Conservation (phyloP, 495 filamentous ascomycete species). For the Elasticomyces elasticus region DNA sequence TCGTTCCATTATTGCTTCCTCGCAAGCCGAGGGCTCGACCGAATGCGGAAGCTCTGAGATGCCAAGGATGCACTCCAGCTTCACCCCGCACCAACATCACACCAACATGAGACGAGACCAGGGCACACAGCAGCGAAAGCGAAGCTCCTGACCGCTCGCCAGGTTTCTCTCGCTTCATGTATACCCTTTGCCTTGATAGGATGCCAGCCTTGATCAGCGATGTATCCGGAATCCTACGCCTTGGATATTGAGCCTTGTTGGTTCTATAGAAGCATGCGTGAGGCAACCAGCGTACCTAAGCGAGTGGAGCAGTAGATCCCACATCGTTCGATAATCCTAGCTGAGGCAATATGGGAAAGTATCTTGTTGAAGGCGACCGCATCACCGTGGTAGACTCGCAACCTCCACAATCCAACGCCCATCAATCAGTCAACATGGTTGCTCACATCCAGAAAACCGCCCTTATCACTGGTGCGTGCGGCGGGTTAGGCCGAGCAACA, state of each 20-base stretch:
- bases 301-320: not conserved
- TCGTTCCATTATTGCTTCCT: no score
- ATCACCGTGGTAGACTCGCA: no score
- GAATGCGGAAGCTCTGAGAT: no score
- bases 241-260: no score
- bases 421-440: not conserved
- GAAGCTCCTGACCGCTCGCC: not conserved
- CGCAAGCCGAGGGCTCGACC: no score
- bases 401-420: no score
- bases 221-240: no score
- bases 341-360: no score
- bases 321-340: not conserved
- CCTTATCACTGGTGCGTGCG: constrained; percentile 23
- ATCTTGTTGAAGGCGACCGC: not conserved
- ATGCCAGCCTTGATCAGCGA: no score
- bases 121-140: not conserved
- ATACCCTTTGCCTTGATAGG: no score
- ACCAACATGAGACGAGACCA: not conserved
- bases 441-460: constrained; percentile 8
- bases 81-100: not conserved
- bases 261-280: no score
- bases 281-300: not conserved
- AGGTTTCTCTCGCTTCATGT: no score
- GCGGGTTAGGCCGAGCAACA: constrained; percentile 26
- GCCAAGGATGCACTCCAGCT: not conserved